phyloP scores from a whole-genome alignment of 1,139 yeast genomes.

The Diutina mesorugosa region DNA sequence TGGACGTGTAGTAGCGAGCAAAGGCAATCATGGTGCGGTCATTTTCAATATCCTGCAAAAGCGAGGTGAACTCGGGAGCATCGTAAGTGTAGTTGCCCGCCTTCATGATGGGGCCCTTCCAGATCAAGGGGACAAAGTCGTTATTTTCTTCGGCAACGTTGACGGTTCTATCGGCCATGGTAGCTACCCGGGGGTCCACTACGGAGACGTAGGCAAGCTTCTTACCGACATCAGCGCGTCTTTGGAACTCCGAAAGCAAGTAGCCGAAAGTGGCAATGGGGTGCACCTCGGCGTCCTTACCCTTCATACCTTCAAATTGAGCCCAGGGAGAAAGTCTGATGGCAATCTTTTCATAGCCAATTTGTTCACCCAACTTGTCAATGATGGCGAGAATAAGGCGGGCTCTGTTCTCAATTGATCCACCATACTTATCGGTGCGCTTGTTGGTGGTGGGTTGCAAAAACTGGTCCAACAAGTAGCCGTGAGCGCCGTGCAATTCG shows the following conservation, averaged over 20 bases:
- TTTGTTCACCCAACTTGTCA: conserved; percentile 51
- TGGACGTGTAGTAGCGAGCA: conserved; percentile 11
- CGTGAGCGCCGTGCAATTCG: conserved; percentile 22
- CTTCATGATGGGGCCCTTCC: conserved; percentile 36
- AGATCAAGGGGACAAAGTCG: conserved; percentile 25
- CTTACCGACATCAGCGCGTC: conserved; percentile 13
- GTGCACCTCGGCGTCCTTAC: neutral
- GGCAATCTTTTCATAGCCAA: conserved; percentile 71
- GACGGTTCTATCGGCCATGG: conserved; percentile 9
- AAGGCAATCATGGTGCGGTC: conserved; percentile 27
- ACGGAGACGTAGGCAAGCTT: conserved; percentile 38
- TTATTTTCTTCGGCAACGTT: conserved; percentile 11
- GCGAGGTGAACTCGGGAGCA: conserved; percentile 9
- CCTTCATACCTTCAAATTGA: conserved; percentile 17
- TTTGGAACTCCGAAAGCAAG: neutral
- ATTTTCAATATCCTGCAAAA: conserved; percentile 12
- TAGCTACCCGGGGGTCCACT: conserved; percentile 16
- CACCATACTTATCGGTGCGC: conserved; percentile 29
- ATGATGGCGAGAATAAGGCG: conserved; percentile 47
- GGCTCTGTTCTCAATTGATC: conserved; percentile 21
- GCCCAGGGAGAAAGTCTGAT: conserved; percentile 55
- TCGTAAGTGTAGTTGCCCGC: conserved; percentile 30
- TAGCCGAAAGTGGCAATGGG: neutral
- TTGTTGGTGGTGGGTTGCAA: conserved; percentile 19
- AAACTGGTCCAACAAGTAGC: conserved; percentile 19